Percentiles rank a stretch among this genome's conserved stretches.
Conservation (phyloP, 371 early-diverging fungal species). For the Dichotomocladium elegans region DNA sequence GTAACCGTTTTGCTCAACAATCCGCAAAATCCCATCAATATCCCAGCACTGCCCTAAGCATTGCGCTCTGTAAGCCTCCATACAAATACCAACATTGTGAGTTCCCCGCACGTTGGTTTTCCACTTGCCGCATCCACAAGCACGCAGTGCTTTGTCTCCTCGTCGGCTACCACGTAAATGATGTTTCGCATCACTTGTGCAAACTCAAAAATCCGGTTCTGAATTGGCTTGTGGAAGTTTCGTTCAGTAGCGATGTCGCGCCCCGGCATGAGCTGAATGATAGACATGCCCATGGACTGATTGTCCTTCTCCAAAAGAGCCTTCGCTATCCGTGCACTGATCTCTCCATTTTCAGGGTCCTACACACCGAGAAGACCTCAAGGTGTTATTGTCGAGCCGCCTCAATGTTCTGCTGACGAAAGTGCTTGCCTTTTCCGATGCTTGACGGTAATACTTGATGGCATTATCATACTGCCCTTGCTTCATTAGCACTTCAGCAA, state of each 20-base stretch:
- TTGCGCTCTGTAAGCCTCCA: background rate
- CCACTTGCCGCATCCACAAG: conserved; percentile 71
- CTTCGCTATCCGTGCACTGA: conserved; percentile 50
- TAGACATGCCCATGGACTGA: conserved; percentile 49
- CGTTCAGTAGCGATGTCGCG: conserved; percentile 59
- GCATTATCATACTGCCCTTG: conserved; percentile 56
- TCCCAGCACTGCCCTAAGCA: conserved; percentile 75
- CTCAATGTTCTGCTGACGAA: too few relatives aligned
- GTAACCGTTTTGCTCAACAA: conserved; percentile 54
- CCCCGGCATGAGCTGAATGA: conserved; percentile 68
- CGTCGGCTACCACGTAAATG: conserved; percentile 74
- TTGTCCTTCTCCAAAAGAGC: conserved; percentile 58
- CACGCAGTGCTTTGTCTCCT: conserved; percentile 59
- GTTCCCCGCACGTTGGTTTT: too few relatives aligned
- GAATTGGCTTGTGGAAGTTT: conserved; percentile 60
- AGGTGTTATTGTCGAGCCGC: too few relatives aligned
- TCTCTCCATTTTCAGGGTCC: conserved; percentile 50
- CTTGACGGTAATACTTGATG: conserved; percentile 50
- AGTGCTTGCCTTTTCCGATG: conserved; percentile 39
- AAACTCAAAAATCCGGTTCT: conserved; percentile 69
- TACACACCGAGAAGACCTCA: too few relatives aligned
- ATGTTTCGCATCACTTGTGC: conserved; percentile 82
- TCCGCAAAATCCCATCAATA: conserved; percentile 70
- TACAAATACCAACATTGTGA: too few relatives aligned
- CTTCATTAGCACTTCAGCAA: conserved; percentile 65